phyloP scores from a whole-genome alignment of 2,329 filamentous ascomycete species.

The Exophiala viscosa region DNA sequence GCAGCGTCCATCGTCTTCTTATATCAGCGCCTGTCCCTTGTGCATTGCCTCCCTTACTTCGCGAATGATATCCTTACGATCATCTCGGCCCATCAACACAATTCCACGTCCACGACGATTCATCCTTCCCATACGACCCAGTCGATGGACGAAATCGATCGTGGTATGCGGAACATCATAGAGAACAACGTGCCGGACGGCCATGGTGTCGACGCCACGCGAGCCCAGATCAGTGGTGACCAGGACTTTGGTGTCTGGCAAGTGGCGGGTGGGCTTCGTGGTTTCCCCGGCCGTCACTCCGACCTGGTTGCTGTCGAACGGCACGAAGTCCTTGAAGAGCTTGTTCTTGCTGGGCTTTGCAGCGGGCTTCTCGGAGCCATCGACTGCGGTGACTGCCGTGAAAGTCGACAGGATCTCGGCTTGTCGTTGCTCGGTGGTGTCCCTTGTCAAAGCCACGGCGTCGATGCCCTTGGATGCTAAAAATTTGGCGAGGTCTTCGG shows the following conservation, averaged over 20 bases:
- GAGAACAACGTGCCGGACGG: conserved; percentile 84
- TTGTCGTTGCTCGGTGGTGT: conserved; percentile 73
- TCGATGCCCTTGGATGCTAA: conserved; percentile 82
- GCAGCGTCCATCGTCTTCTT: too few species aligned
- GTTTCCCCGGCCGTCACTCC: conserved; percentile 31
- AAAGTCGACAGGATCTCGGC: conserved; percentile 74
- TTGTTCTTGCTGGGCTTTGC: conserved; percentile 18
- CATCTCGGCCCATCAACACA: conserved; percentile 83
- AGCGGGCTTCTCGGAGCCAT: conserved; percentile 20
- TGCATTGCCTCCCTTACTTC: conserved; percentile 91
- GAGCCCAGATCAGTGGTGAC: conserved; percentile 93
- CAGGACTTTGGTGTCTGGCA: conserved; percentile 81
- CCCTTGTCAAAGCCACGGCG: conserved; percentile 77
- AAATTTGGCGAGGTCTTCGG: conserved; percentile 74
- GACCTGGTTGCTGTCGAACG: conserved; percentile 36
- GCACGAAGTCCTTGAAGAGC: conserved; percentile 36
- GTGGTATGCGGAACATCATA: conserved; percentile 98
- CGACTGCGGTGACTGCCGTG: conserved; percentile 44
- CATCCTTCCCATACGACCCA: conserved; percentile 90
- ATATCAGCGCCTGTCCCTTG: conserved; percentile 70
- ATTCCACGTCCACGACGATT: conserved; percentile 83
- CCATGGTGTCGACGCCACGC: conserved; percentile 87
- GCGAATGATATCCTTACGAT: conserved; percentile 82
- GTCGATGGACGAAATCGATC: conserved; percentile 95
- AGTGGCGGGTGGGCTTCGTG: conserved; percentile 43